phyloP scores from a whole-genome alignment of 768 basidiomycete species.

The Rhodosporidiobolus odoratus region DNA sequence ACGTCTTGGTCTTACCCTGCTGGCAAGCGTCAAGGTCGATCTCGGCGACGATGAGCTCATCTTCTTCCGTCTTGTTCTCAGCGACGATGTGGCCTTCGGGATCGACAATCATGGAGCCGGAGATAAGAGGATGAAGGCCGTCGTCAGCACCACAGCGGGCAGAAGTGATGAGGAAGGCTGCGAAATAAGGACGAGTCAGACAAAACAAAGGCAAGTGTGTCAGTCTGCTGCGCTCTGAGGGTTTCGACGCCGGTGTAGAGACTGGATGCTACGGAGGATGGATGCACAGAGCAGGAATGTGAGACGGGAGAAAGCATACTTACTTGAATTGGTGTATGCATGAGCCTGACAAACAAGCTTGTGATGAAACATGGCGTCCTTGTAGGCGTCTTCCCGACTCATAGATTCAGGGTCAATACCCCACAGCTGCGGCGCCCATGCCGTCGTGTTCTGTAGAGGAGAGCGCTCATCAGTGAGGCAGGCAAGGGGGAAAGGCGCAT shows the following conservation, averaged over 20 bases:
- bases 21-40: constrained; percentile 45
- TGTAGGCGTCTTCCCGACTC: constrained; percentile 41
- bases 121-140: constrained; percentile 43
- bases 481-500: background rate
- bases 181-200: no score
- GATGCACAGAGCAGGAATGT: background rate
- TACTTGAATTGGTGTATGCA: constrained; percentile 46
- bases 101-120: constrained; percentile 45
- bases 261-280: background rate
- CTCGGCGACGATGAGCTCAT: constrained; percentile 43
- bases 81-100: constrained; percentile 46
- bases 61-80: constrained; percentile 44
- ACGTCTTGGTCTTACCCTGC: constrained; percentile 46
- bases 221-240: no score
- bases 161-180: constrained; percentile 45
- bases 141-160: constrained; percentile 44
- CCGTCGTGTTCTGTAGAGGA: constrained; percentile 43
- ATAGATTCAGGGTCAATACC: constrained; percentile 44
- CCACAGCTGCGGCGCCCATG: constrained; percentile 45
- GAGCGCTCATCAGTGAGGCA: background rate
- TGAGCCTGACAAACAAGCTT: constrained; percentile 45
- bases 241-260: no score
- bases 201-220: background rate
- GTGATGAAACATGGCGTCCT: constrained; percentile 46
- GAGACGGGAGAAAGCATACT: background rate